Percentiles rank a stretch among this genome's conserved stretches.
Evolutionary conservation across 257 asterid genomes (phyloP).

Genomic region (Salvia rosmarinus): DNA sequence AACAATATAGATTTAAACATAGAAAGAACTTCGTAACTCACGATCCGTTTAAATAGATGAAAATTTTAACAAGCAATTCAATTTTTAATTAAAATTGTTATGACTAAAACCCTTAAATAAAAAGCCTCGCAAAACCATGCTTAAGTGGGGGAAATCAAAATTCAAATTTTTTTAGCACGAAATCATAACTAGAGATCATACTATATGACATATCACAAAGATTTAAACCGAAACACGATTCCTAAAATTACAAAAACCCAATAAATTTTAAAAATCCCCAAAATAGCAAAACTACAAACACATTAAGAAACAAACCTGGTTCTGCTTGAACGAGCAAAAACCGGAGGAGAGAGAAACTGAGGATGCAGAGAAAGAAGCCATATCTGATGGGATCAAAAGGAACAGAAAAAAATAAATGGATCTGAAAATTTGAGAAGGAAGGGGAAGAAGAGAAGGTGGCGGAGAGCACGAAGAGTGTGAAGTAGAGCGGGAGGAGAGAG

Average conservation of each 20-base stretch:
- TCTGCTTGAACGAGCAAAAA: slow-evolving; percentile 58
- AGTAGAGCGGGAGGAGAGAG: slow-evolving; percentile 13
- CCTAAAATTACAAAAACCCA: slow-evolving; percentile 9
- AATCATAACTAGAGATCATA: slow-evolving; percentile 10
- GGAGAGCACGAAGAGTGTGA: slow-evolving; percentile 63
- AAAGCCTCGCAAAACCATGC: slow-evolving; percentile 17
- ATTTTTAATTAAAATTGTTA: background rate
- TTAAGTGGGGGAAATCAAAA: background rate
- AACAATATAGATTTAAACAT: background rate
- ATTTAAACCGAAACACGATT: background rate
- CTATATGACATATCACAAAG: background rate
- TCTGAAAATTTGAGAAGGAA: slow-evolving; percentile 31
- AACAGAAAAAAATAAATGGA: slow-evolving; percentile 29
- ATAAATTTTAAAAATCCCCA: background rate
- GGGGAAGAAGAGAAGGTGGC: slow-evolving; percentile 48
- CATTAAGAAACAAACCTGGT: slow-evolving; percentile 47
- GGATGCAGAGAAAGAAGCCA: slow-evolving; percentile 76
- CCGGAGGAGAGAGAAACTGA: slow-evolving; percentile 47
- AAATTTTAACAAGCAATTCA: background rate
- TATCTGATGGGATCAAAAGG: slow-evolving; percentile 36
- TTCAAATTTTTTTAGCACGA: slow-evolving; percentile 17
- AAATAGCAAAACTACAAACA: background rate
- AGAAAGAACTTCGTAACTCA: background rate
- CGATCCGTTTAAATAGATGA: background rate
- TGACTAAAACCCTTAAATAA: background rate